Conservation (phyloP, 2,329 filamentous ascomycete species). For the Thelonectria discophora region DNA sequence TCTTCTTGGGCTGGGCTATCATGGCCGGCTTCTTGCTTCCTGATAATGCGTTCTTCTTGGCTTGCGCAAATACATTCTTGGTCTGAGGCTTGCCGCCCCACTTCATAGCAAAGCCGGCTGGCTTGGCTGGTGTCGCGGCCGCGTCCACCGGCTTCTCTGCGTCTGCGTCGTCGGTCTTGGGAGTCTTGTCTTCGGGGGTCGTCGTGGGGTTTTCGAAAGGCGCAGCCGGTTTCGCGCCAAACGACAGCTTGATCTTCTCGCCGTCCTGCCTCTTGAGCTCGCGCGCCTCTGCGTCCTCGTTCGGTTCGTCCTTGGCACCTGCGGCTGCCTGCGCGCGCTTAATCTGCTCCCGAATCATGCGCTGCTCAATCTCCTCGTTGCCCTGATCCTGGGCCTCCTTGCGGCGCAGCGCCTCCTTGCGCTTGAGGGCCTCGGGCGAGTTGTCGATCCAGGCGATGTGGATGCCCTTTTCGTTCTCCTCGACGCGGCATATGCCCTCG, state of each 20-base stretch:
- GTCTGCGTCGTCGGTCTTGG: constrained; percentile 15
- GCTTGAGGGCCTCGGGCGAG: constrained; percentile 81
- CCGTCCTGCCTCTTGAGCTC: constrained; percentile 71
- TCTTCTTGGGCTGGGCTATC: constrained; percentile 76
- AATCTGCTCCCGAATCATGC: constrained; percentile 84
- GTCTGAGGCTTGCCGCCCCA: constrained; percentile 69
- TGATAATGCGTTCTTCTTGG: constrained; percentile 74
- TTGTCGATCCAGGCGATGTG: constrained; percentile 93
- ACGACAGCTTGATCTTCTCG: constrained; percentile 79
- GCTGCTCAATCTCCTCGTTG: constrained; percentile 89
- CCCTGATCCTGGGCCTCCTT: constrained; percentile 90
- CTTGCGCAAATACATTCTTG: constrained; percentile 78
- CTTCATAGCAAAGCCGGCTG: constrained; percentile 63
- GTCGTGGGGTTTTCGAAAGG: constrained; percentile 33
- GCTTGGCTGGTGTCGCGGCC: constrained; percentile 42
- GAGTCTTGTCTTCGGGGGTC: constrained; percentile 17
- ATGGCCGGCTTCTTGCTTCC: constrained; percentile 69
- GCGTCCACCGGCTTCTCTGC: constrained; percentile 20
- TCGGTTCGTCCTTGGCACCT: constrained; percentile 52
- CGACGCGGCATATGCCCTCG: constrained; percentile 88
- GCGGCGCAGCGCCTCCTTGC: constrained; percentile 81
- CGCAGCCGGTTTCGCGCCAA: constrained; percentile 59
- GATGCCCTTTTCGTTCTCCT: constrained; percentile 87
- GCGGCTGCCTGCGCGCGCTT: constrained; percentile 70
- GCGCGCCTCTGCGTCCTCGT: constrained; percentile 53